These are phyloP conservation scores for Neofusicoccum ribis DNA, from an alignment of 2,329 filamentous ascomycete species.

Conservation along the genomic window DNA sequence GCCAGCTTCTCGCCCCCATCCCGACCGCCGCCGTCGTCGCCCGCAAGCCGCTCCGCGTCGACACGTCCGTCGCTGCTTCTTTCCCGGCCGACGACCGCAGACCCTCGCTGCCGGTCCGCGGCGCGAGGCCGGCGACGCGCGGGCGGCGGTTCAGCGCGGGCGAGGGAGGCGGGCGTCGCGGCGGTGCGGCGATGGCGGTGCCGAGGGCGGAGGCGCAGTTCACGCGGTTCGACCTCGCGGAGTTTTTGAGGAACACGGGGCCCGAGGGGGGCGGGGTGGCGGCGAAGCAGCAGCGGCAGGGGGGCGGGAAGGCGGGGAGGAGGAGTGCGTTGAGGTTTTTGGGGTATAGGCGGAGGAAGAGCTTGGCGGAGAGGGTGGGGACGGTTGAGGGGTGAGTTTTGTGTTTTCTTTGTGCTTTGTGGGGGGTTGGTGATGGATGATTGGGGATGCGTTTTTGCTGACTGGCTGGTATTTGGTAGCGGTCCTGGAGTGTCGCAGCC, in stretches of 20 bases:
- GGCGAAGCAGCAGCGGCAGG: neutral
- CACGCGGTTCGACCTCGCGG: slow-evolving; percentile 33
- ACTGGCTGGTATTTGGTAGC: neutral
- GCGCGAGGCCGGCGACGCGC: neutral
- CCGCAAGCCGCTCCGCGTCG: slow-evolving; percentile 2
- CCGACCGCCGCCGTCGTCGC: neutral
- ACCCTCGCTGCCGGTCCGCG: neutral
- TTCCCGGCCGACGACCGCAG: neutral
- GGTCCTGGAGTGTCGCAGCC: slow-evolving; percentile 1
- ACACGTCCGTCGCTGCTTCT: no score
- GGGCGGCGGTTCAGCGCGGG: neutral
- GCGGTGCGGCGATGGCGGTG: neutral
- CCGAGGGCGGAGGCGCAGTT: neutral
- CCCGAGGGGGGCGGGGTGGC: slow-evolving; percentile 24
- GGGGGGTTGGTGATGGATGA: no score
- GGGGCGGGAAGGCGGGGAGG: neutral
- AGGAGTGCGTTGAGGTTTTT: slow-evolving; percentile 36
- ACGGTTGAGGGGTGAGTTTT: slow-evolving; percentile 17
- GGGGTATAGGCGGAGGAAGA: slow-evolving; percentile 25
- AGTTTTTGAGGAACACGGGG: slow-evolving; percentile 40
- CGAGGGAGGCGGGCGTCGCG: neutral
- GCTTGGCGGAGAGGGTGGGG: slow-evolving; percentile 17
- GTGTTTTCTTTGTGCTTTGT: neutral
- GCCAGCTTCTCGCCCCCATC: no score
- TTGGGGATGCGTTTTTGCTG: neutral